Evolutionary conservation across 352 stramenopile genomes (phyloP).

Genomic region (Globisporangium barbulae): DNA sequence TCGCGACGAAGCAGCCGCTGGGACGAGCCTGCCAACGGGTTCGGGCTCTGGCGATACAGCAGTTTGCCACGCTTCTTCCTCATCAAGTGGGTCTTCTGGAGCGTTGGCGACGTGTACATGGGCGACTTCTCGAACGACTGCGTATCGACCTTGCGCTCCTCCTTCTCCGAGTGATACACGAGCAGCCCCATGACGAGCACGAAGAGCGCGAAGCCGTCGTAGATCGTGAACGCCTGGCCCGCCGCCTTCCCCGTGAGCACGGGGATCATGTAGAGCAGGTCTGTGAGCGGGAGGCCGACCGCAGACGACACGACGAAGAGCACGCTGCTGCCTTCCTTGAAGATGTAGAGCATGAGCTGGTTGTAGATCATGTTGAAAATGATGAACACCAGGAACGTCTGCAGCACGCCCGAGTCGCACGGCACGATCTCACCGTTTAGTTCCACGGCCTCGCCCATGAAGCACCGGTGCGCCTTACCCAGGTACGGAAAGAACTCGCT

Average conservation of each 20-base stretch:
- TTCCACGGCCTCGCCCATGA: slow-evolving; percentile 66
- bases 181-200: slow-evolving; percentile 83
- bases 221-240: slow-evolving; percentile 79
- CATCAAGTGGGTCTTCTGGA: slow-evolving; percentile 86
- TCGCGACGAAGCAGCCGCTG: slow-evolving; percentile 57
- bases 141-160: slow-evolving; percentile 56
- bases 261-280: slow-evolving; percentile 84
- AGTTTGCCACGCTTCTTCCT: slow-evolving; percentile 73
- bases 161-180: slow-evolving; percentile 88
- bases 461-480: slow-evolving; percentile 66
- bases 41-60: slow-evolving; percentile 82
- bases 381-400: slow-evolving; percentile 82
- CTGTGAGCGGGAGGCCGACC: slow-evolving; percentile 74
- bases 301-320: slow-evolving; percentile 87
- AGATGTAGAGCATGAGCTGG: slow-evolving; percentile 88
- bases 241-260: slow-evolving; percentile 65
- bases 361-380: slow-evolving; percentile 66
- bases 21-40: slow-evolving; percentile 54
- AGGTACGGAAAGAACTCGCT: slow-evolving; percentile 67
- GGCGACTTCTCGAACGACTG: slow-evolving; percentile 78
- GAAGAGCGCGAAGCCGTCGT: slow-evolving; percentile 86
- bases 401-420: slow-evolving; percentile 66
- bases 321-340: slow-evolving; percentile 87
- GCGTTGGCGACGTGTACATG: slow-evolving; percentile 81
- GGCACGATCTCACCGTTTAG: slow-evolving; percentile 51